Percentiles rank a stretch among this genome's conserved stretches.
Conservation (phyloP, 495 filamentous ascomycete species). For the Paragyromitra xinjiangensis region DNA sequence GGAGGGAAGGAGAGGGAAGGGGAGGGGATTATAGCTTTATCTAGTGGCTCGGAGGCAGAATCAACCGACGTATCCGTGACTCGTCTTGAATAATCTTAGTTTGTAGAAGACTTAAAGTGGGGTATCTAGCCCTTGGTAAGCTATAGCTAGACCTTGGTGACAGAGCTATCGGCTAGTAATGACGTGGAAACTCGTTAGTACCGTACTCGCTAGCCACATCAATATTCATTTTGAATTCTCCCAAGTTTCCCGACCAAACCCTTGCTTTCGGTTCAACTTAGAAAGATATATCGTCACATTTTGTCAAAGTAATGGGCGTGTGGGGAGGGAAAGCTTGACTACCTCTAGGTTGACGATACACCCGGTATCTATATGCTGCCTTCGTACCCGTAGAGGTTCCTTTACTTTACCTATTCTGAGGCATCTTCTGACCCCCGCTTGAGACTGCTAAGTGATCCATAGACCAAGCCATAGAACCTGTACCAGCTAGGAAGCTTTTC, state of each 20-base stretch:
- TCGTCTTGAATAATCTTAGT: not conserved
- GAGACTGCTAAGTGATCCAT: too few relatives aligned
- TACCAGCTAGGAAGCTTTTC: too few relatives aligned
- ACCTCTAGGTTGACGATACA: too few relatives aligned
- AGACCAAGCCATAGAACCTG: too few relatives aligned
- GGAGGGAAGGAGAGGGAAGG: not conserved
- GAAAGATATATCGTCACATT: not conserved
- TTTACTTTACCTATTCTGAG: too few relatives aligned
- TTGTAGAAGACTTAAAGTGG: not conserved
- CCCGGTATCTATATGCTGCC: too few relatives aligned
- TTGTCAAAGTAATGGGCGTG: not conserved
- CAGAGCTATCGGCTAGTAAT: not conserved
- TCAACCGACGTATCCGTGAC: slow-evolving; percentile 6
- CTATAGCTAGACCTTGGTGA: not conserved
- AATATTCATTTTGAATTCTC: not conserved
- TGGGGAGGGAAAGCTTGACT: too few relatives aligned
- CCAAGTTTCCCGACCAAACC: not conserved
- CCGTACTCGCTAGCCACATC: not conserved
- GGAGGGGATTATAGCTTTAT: not conserved
- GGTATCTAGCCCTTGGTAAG: too few relatives aligned
- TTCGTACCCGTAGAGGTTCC: too few relatives aligned
- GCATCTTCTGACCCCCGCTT: too few relatives aligned
- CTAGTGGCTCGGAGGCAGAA: not conserved
- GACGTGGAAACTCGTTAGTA: not conserved
- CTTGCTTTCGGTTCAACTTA: not conserved